Conservation (phyloP, 2,329 filamentous ascomycete genomes). For the Sclerotinia borealis region DNA sequence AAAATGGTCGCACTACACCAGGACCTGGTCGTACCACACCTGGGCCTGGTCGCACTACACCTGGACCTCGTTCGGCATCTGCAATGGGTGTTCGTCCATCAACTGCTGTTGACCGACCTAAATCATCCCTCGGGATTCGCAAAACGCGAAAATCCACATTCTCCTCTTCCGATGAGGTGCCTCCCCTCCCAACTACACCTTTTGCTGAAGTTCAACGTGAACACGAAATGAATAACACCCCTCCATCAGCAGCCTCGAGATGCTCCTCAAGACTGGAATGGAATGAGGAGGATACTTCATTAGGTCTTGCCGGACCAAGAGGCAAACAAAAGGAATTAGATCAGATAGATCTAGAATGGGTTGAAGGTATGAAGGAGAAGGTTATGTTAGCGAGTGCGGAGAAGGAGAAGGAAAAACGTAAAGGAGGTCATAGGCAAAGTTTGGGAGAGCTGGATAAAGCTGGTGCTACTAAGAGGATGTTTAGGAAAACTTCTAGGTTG, state of each 20-base stretch:
- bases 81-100: slow-evolving; percentile 20
- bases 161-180: slow-evolving; percentile 10
- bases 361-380: slow-evolving; percentile 76
- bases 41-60: slow-evolving; percentile 39
- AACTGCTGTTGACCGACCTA: slow-evolving; percentile 26
- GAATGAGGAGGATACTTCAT: slow-evolving; percentile 49
- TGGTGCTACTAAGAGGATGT: slow-evolving; percentile 67
- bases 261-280: slow-evolving; percentile 45
- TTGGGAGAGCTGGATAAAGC: slow-evolving; percentile 69
- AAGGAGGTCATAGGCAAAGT: slow-evolving; percentile 20
- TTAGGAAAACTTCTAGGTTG: slow-evolving; percentile 31
- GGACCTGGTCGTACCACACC: background rate
- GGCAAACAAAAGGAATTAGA: slow-evolving; percentile 60
- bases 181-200: slow-evolving; percentile 23
- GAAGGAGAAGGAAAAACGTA: slow-evolving; percentile 34
- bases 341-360: slow-evolving; percentile 71
- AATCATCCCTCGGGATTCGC: slow-evolving; percentile 26
- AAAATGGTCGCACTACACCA: slow-evolving; percentile 4
- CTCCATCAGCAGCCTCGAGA: slow-evolving; percentile 16
- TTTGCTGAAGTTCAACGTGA: slow-evolving; percentile 4
- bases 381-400: slow-evolving; percentile 65
- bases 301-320: slow-evolving; percentile 63
- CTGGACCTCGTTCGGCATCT: slow-evolving; percentile 24
- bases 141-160: slow-evolving; percentile 24
- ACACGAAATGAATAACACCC: background rate